A percentile compares a stretch with the other conserved stretches of the same genome.
These are phyloP conservation scores for Allodekkera sacchari DNA, from an alignment of 805 yeast genomes.

Conservation along the genomic window DNA sequence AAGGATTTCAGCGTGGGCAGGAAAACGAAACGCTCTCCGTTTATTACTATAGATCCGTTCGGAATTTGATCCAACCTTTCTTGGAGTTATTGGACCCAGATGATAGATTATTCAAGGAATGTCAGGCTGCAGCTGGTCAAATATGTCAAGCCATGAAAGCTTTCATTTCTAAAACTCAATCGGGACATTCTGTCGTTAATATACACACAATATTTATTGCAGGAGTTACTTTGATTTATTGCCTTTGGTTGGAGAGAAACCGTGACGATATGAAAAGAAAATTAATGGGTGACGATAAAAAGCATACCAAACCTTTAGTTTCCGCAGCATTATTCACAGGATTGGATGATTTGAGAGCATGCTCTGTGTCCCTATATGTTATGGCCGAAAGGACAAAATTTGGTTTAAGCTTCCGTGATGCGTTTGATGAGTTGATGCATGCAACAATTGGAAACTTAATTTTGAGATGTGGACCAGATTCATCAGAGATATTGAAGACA, in stretches of 20 bases:
- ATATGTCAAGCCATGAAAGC: slow-evolving; percentile 56
- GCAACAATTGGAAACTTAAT: slow-evolving; percentile 57
- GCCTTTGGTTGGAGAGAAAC: slow-evolving; percentile 59
- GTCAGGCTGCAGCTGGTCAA: slow-evolving; percentile 68
- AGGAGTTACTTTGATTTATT: slow-evolving; percentile 58
- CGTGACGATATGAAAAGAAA: slow-evolving; percentile 49
- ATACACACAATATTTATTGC: slow-evolving; percentile 63
- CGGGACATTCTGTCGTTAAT: slow-evolving; percentile 58
- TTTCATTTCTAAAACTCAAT: slow-evolving; percentile 52
- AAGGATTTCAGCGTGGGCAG: slow-evolving; percentile 36
- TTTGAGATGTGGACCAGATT: slow-evolving; percentile 56
- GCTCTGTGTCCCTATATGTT: slow-evolving; percentile 55
- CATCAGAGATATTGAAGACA: slow-evolving; percentile 44
- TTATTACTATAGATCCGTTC: slow-evolving; percentile 52
- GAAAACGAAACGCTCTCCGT: slow-evolving; percentile 53
- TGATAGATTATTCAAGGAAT: slow-evolving; percentile 51
- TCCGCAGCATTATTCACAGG: slow-evolving; percentile 46
- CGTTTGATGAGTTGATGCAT: slow-evolving; percentile 57
- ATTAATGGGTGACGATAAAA: slow-evolving; percentile 46
- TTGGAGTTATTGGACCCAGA: slow-evolving; percentile 53
- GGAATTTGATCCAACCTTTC: slow-evolving; percentile 57
- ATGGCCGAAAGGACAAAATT: slow-evolving; percentile 60
- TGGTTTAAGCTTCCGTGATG: slow-evolving; percentile 55
- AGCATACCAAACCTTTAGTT: slow-evolving; percentile 52
- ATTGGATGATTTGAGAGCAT: slow-evolving; percentile 55